Evolutionary conservation across 345 rosid genomes (phyloP).

Genomic region (Eucalyptus pumila): DNA sequence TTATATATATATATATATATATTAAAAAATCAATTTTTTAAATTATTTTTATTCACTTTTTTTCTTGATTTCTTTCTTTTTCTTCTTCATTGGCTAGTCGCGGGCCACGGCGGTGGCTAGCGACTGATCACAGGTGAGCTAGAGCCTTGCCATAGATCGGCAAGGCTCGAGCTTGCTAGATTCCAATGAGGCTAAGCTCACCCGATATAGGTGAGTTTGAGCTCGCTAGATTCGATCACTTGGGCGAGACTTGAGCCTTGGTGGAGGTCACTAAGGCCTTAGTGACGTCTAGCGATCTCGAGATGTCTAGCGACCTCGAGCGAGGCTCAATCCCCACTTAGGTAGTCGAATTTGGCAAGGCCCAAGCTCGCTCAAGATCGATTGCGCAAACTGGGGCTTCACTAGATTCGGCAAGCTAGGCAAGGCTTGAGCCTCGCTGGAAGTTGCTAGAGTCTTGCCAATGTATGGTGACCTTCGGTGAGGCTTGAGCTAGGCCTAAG

Average conservation of each 20-base stretch:
- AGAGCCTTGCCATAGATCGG: accelerated
- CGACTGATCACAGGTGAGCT: no score
- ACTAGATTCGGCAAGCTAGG: accelerated
- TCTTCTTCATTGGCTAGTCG: no score
- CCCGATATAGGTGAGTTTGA: accelerated
- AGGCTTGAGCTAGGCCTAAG: no score
- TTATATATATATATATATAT: no score
- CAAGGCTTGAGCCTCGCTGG: accelerated
- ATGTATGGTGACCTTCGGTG: accelerated
- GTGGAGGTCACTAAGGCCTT: accelerated
- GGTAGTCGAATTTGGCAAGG: accelerated
- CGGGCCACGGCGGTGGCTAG: no score
- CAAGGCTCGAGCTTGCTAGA: no score
- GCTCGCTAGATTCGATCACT: accelerated
- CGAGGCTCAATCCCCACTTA: accelerated
- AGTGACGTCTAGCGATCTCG: accelerated
- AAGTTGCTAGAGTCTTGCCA: accelerated
- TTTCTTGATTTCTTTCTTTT: no score
- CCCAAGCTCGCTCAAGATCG: accelerated
- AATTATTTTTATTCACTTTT: no score
- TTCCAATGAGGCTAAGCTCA: accelerated
- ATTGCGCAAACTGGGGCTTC: no score
- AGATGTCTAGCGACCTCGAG: accelerated
- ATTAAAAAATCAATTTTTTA: no score
- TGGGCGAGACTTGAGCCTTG: accelerated